Evolutionary conservation across 768 basidiomycete genomes (phyloP).

Genomic region (Psilocybe cubensis): DNA sequence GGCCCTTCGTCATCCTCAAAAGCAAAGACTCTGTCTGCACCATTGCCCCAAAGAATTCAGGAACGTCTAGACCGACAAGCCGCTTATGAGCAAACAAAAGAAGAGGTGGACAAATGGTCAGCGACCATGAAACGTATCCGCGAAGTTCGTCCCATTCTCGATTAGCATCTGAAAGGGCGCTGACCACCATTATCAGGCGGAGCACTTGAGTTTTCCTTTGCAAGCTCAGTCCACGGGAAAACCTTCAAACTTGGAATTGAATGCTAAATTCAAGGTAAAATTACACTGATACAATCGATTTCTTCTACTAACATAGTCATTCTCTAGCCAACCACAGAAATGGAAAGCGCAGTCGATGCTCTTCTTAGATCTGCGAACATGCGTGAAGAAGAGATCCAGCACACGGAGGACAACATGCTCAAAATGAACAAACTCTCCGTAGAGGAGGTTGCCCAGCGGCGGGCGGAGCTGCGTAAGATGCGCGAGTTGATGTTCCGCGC

Average conservation of each 20-base stretch:
- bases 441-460: slow-evolving; percentile 84
- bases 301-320: not conserved
- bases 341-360: slow-evolving; percentile 83
- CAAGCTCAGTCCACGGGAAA: slow-evolving; percentile 61
- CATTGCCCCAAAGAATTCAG: slow-evolving; percentile 84
- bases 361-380: slow-evolving; percentile 83
- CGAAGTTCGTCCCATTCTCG: slow-evolving; percentile 53
- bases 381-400: slow-evolving; percentile 76
- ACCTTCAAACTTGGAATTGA: slow-evolving; percentile 74
- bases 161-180: slow-evolving; percentile 7
- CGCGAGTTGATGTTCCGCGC: slow-evolving; percentile 94
- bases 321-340: slow-evolving; percentile 74
- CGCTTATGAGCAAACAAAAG: slow-evolving; percentile 91
- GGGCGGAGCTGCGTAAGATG: slow-evolving; percentile 83
- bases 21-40: slow-evolving; percentile 72
- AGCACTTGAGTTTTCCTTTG: slow-evolving; percentile 85
- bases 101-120: slow-evolving; percentile 93
- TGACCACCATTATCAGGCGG: slow-evolving; percentile 53
- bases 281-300: not conserved
- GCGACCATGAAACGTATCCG: slow-evolving; percentile 90
- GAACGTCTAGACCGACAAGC: slow-evolving; percentile 92
- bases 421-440: slow-evolving; percentile 80
- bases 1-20: slow-evolving; percentile 40
- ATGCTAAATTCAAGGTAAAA: slow-evolving; percentile 82
- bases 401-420: slow-evolving; percentile 75